Evolutionary conservation across 805 yeast genomes (phyloP).

Genomic region (Debaryomyces castellii): DNA sequence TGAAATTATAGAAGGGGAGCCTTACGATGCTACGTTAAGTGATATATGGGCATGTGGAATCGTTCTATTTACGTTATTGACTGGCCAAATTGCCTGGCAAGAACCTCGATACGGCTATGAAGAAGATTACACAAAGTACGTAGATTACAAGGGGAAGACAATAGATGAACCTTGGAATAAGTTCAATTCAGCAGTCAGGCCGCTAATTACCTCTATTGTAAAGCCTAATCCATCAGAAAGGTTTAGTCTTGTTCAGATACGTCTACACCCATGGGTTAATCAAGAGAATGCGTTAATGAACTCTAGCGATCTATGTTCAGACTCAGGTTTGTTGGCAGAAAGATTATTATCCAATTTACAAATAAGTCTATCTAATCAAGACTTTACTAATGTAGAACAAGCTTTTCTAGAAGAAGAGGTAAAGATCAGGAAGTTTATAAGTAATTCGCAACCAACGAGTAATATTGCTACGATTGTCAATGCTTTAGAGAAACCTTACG

Average conservation of each 20-base stretch:
- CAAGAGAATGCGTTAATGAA: slow-evolving; percentile 43
- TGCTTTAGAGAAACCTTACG: slow-evolving; percentile 26
- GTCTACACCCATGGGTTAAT: slow-evolving; percentile 74
- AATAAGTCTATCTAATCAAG: slow-evolving; percentile 53
- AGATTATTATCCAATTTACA: slow-evolving; percentile 51
- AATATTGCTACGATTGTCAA: slow-evolving; percentile 44
- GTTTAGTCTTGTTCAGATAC: slow-evolving; percentile 68
- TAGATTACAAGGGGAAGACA: slow-evolving; percentile 52
- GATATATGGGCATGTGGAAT: slow-evolving; percentile 99
- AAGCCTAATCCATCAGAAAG: slow-evolving; percentile 70
- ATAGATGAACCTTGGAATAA: slow-evolving; percentile 89
- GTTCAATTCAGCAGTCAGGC: slow-evolving; percentile 60
- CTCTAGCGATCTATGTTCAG: slow-evolving; percentile 43
- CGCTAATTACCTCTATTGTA: slow-evolving; percentile 54
- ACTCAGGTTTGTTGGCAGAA: slow-evolving; percentile 51
- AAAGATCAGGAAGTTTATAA: slow-evolving; percentile 4
- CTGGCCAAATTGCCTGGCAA: slow-evolving; percentile 96
- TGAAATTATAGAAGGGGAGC: slow-evolving; percentile 87
- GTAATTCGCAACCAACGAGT: slow-evolving; percentile 47
- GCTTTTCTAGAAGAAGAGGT: slow-evolving; percentile 2
- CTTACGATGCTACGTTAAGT: slow-evolving; percentile 92
- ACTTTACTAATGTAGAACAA: slow-evolving; percentile 16
- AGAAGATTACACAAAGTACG: slow-evolving; percentile 63
- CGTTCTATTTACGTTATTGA: slow-evolving; percentile 83
- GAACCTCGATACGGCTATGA: slow-evolving; percentile 62